phyloP scores from a whole-genome alignment of 208 protist genomes.

The Trypanosoma conorhini region DNA sequence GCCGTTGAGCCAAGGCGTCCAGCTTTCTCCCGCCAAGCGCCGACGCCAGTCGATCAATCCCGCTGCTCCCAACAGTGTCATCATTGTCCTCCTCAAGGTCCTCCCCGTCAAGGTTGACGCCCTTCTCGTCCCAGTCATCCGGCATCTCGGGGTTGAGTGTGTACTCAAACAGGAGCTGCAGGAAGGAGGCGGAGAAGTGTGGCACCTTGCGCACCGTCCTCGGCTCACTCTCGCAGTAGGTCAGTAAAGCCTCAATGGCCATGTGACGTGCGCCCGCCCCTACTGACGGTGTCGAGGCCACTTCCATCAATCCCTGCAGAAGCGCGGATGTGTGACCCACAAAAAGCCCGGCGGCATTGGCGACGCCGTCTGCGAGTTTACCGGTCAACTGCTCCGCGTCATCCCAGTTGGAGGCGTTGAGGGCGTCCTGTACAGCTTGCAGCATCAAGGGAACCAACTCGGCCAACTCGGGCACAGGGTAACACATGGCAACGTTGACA shows the following conservation, averaged over 20 bases:
- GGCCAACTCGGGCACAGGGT: conserved; percentile 36
- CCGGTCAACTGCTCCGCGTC: conserved; percentile 49
- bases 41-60: conserved; percentile 77
- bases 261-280: conserved; percentile 61
- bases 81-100: conserved; percentile 70
- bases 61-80: conserved; percentile 53
- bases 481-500: conserved; percentile 50
- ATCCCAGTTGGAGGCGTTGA: conserved; percentile 70
- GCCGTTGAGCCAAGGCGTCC: conserved; percentile 52
- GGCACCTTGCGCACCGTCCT: conserved; percentile 81
- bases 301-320: conserved; percentile 73
- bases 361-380: conserved; percentile 61
- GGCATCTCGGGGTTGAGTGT: conserved; percentile 59
- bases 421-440: conserved; percentile 53
- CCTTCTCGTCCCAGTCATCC: conserved; percentile 70
- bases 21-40: conserved; percentile 81
- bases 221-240: conserved; percentile 76
- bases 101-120: conserved; percentile 56
- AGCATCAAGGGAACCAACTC: conserved; percentile 69
- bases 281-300: conserved; percentile 58
- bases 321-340: conserved; percentile 46
- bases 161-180: conserved; percentile 87
- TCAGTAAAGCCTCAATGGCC: conserved; percentile 79
- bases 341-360: conserved; percentile 53
- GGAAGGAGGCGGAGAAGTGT: conserved; percentile 77